Evolutionary conservation across 768 basidiomycete species (phyloP), one percentile per base, ranked within the genome.

Genomic region (Podaxis sp.): DNA sequence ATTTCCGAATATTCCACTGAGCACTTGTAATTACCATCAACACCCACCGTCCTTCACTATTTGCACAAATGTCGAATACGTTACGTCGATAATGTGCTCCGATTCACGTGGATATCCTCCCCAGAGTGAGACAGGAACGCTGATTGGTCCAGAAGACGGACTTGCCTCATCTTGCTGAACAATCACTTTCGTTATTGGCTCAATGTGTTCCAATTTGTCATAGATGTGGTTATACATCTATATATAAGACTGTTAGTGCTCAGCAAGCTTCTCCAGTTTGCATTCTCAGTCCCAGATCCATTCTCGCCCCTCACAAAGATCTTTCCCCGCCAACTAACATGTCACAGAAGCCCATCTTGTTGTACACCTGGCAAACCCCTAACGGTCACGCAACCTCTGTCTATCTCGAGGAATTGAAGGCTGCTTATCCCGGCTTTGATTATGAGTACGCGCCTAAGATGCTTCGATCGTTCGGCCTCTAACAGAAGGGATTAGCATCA

Each of bases 361-460:
- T 87, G 18, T 85, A 84, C 70, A 82, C 82, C 3, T 74, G 68
- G 9, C 62, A 70, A n/a, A 89, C 87, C 1, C 88, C 89, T 4
- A 90, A 90, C 66, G 86, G 82, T 23, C 60, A 74, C 63, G 73
- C 77, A 61, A 71, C 72, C 2, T 80, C 84, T n/a, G 74, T 82
- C 66, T 67, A 82, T 28, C 79, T 88, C 40, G 87, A 89, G 64
- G 88, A 89, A 64, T 78, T 90, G 64, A 86, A 81, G 67, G 76
- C 75, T 25, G 72, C 76, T 14, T 84, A 88, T 62, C 77, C 80
- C 28, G 62, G 54, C 13, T 64, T 81, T 23, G 73, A 82, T 42
- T 87, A 87, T 68, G 82, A 83, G 81, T 85, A 57, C 27, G 76
- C 60, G 5, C 23, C 5, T 18, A 4, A 18, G 38, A n/a, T 42